phyloP scores from a whole-genome alignment of 371 early-diverging fungal species.

The Syncephalastrum racemosum region DNA sequence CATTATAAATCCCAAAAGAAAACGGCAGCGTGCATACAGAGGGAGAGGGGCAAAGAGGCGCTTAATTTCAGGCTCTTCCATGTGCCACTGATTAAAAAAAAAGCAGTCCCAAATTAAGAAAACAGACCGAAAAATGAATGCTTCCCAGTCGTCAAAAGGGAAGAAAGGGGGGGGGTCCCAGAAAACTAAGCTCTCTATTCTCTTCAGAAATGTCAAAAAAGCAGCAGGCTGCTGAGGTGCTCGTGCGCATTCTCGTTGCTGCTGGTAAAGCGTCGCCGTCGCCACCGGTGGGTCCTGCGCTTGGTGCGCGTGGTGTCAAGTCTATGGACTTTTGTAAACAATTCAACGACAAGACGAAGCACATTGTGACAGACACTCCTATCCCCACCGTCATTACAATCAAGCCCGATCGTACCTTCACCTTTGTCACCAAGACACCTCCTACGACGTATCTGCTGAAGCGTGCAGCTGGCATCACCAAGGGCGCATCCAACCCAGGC shows the following conservation, averaged over 20 bases:
- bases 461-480: conserved; percentile 88
- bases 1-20: no score
- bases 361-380: conserved; percentile 81
- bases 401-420: conserved; percentile 90
- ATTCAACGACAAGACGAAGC: conserved; percentile 96
- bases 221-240: conserved; percentile 50
- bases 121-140: no score
- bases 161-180: no score
- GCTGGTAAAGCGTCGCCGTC: conserved; percentile 94
- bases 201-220: conserved; percentile 46
- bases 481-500: conserved; percentile 82
- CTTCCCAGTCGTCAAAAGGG: no score
- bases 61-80: no score
- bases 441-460: conserved; percentile 89
- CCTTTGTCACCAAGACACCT: conserved; percentile 87
- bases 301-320: conserved; percentile 97
- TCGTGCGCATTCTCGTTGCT: conserved; percentile 71
- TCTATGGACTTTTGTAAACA: conserved; percentile 98
- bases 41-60: no score
- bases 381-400: conserved; percentile 84
- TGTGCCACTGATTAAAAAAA: no score
- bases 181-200: background rate
- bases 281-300: conserved; percentile 95
- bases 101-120: no score
- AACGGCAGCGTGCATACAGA: no score